A percentile compares a stretch with the other conserved stretches of the same genome.
These are phyloP conservation scores for Plasmodium gallinaceum DNA, from an alignment of 169 alveolate genomes.

Conservation along the genomic window DNA sequence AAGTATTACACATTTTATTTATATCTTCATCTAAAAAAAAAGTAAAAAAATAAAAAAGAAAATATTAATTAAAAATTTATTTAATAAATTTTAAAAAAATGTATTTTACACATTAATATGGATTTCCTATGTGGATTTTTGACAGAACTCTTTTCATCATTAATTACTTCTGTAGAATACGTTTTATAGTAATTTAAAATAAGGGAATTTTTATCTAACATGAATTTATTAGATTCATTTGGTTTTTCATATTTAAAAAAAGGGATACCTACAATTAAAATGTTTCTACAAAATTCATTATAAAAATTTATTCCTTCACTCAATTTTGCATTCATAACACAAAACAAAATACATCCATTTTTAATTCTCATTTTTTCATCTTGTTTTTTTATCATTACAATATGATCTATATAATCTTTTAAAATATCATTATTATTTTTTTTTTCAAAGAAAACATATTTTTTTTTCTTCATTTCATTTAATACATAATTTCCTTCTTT, in stretches of 20 bases:
- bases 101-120: background rate
- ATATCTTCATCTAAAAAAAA: constrained; percentile 6
- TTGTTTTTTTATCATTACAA: constrained; percentile 7
- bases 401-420: background rate
- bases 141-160: background rate
- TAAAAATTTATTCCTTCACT: constrained; percentile 98
- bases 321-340: constrained; percentile 86
- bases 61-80: background rate
- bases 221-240: background rate
- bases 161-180: constrained; percentile 34
- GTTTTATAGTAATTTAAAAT: constrained; percentile 65
- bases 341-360: constrained; percentile 92
- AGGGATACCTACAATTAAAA: constrained; percentile 96
- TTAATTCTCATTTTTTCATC: background rate
- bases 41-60: background rate
- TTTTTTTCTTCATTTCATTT: constrained; percentile 54
- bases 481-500: constrained; percentile 41
- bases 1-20: constrained; percentile 42
- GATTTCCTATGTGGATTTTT: background rate
- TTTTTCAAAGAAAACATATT: constrained; percentile 72
- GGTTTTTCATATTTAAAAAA: constrained; percentile 85
- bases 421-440: constrained; percentile 22
- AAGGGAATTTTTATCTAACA: constrained; percentile 64
- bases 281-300: constrained; percentile 94
- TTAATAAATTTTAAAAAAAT: background rate